phyloP scores from a whole-genome alignment of 805 yeast genomes.

The Saccharomycopsis babjevae region DNA sequence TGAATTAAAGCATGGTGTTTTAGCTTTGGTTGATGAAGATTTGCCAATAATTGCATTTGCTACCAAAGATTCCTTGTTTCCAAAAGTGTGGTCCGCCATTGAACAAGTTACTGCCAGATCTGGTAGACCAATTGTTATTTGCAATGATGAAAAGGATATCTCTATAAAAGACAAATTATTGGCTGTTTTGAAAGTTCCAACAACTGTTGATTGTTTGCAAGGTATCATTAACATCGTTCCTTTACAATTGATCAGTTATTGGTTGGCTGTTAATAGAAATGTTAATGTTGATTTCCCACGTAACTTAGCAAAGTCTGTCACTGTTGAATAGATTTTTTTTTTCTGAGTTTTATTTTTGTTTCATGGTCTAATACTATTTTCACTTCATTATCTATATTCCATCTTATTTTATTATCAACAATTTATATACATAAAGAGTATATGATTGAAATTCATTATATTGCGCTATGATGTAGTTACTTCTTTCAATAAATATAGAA shows the following conservation, averaged over 20 bases:
- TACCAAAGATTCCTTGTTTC: slow-evolving; percentile 91
- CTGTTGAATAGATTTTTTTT: slow-evolving; percentile 45
- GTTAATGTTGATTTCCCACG: slow-evolving; percentile 98
- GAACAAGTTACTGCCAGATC: slow-evolving; percentile 96
- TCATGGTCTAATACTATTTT: neutral
- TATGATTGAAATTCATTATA: too few species aligned
- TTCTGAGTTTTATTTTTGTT: neutral
- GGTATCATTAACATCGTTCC: slow-evolving; percentile 93
- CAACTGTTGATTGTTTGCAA: slow-evolving; percentile 94
- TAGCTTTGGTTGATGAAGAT: slow-evolving; percentile 90
- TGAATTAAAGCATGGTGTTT: slow-evolving; percentile 95
- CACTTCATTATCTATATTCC: neutral
- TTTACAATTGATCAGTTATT: slow-evolving; percentile 89
- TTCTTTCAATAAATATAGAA: too few species aligned
- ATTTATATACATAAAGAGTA: neutral
- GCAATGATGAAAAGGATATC: slow-evolving; percentile 71
- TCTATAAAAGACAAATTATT: slow-evolving; percentile 47
- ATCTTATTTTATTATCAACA: neutral
- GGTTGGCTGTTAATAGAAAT: slow-evolving; percentile 92
- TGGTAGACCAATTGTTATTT: slow-evolving; percentile 90
- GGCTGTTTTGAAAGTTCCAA: slow-evolving; percentile 82
- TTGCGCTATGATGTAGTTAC: too few species aligned
- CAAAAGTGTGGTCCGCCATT: slow-evolving; percentile 90
- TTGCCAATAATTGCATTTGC: slow-evolving; percentile 94
- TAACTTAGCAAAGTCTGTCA: slow-evolving; percentile 95